Conservation (phyloP, 257 asterid species). For the Handroanthus guayacan region DNA sequence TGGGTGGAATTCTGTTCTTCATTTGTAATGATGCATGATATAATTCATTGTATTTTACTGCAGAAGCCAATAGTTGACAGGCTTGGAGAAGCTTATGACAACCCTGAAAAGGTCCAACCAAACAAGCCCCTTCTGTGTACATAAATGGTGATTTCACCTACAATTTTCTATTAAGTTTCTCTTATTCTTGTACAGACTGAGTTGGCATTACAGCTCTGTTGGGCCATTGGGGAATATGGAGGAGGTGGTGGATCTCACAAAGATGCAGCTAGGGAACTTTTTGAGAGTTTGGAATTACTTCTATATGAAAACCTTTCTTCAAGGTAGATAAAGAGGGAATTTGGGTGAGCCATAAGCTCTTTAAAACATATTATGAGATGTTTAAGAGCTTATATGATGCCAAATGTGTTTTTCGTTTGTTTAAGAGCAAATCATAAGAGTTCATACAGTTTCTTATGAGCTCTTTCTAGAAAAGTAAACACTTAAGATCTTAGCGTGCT, state of each 20-base stretch:
- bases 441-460: too few species aligned
- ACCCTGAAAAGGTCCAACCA: conserved; percentile 68
- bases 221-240: conserved; percentile 98
- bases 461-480: too few species aligned
- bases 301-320: conserved; percentile 86
- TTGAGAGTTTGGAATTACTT: conserved; percentile 91
- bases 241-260: conserved; percentile 91
- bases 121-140: conserved; percentile 9
- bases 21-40: not conserved
- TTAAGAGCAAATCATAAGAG: too few species aligned
- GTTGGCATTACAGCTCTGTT: conserved; percentile 88
- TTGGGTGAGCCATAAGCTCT: too few species aligned
- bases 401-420: too few species aligned
- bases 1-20: conserved; percentile 1
- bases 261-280: conserved; percentile 93
- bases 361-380: too few species aligned
- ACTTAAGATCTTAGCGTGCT: too few species aligned
- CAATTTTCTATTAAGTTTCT: conserved; percentile 7
- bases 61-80: conserved; percentile 92
- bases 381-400: too few species aligned
- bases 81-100: conserved; percentile 89
- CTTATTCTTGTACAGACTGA: conserved; percentile 66
- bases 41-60: conserved; percentile 32
- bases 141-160: conserved; percentile 14
- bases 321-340: conserved; percentile 49